These are phyloP conservation scores for Lunularia cruciata DNA, from an alignment of 225 moss, liverwort and hornwort genomes.

Conservation along the genomic window DNA sequence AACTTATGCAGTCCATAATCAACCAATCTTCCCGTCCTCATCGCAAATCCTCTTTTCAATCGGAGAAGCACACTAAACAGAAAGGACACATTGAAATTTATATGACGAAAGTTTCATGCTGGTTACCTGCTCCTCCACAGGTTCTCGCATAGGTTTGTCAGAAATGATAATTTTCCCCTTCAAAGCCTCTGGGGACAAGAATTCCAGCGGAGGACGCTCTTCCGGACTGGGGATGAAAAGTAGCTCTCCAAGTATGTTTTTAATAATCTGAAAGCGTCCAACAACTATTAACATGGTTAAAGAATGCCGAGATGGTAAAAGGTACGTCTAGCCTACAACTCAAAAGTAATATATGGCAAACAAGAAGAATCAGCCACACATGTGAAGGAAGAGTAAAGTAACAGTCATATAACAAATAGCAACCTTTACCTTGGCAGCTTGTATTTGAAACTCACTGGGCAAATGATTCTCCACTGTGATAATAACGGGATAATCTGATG, in stretches of 20 bases:
- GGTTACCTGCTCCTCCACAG: conserved; percentile 60
- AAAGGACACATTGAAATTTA: too few species aligned
- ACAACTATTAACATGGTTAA: too few species aligned
- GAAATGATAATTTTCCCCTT: conserved; percentile 81
- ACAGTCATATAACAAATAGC: too few species aligned
- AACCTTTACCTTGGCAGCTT: conserved; percentile 79
- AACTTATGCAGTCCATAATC: too few species aligned
- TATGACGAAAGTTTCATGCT: not conserved
- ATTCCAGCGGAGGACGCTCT: conserved; percentile 54
- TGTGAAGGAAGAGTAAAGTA: too few species aligned
- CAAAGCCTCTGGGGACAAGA: conserved; percentile 64
- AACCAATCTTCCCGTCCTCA: too few species aligned
- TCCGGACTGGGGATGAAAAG: conserved; percentile 57
- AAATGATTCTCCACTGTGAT: conserved; percentile 94
- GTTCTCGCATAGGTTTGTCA: conserved; percentile 67
- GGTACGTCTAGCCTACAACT: too few species aligned
- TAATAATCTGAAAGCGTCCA: conserved; percentile 65
- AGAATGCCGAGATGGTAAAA: too few species aligned
- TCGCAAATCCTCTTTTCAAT: too few species aligned
- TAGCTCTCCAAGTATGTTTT: conserved; percentile 43
- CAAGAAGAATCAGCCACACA: too few species aligned
- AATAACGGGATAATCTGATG: conserved; percentile 80
- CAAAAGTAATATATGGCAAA: too few species aligned
- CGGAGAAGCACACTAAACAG: not conserved
- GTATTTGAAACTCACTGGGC: conserved; percentile 49